These are phyloP conservation scores for Cubamyces sp. DNA, from an alignment of 768 basidiomycete species.

Conservation along the genomic window DNA sequence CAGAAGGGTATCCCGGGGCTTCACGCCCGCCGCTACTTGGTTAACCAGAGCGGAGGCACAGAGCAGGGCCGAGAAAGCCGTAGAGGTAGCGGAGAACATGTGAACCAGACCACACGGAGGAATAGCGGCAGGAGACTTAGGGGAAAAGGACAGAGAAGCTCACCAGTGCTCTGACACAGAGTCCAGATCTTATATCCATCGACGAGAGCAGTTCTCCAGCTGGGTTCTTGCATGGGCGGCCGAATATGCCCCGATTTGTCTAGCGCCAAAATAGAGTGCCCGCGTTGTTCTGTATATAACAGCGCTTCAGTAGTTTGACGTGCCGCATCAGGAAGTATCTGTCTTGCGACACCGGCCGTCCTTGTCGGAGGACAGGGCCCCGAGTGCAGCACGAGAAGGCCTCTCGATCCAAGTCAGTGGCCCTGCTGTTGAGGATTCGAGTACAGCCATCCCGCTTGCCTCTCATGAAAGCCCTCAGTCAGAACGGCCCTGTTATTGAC, in stretches of 20 bases:
- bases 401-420: background rate
- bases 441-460: background rate
- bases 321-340: slow-evolving; percentile 1
- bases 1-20: background rate
- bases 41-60: background rate
- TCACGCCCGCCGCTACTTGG: background rate
- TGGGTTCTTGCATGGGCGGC: too few species aligned
- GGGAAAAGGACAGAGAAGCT: too few species aligned
- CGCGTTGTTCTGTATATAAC: background rate
- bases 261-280: background rate
- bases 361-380: background rate
- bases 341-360: background rate
- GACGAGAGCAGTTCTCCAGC: too few species aligned
- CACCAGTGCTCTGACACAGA: too few species aligned
- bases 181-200: too few species aligned
- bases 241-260: background rate
- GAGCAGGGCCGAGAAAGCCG: background rate
- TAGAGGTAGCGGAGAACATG: background rate
- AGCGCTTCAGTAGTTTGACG: background rate
- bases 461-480: background rate
- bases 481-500: too few species aligned
- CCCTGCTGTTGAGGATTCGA: background rate
- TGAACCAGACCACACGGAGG: background rate
- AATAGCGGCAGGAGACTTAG: background rate
- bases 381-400: background rate